Evolutionary conservation across 768 basidiomycete genomes (phyloP).

Genomic region (Amanita thiersii): DNA sequence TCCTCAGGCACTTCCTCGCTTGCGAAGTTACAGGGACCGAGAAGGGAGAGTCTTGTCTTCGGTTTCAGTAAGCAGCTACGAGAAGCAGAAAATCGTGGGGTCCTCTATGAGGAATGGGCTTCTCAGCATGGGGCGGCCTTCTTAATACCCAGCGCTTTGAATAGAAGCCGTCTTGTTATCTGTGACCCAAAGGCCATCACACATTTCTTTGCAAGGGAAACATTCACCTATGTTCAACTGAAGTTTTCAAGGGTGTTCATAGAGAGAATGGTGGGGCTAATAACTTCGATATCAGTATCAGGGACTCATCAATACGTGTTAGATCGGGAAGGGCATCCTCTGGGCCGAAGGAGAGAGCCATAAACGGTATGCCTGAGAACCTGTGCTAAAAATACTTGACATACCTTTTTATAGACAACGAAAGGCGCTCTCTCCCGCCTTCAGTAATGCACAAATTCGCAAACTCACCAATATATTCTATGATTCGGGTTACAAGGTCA

Average conservation of each 20-base stretch:
- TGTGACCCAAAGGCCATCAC: slow-evolving; percentile 43
- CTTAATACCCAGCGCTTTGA: slow-evolving; percentile 27
- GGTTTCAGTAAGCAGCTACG: slow-evolving; percentile 25
- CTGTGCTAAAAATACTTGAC: background rate
- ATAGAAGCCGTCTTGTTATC: slow-evolving; percentile 25
- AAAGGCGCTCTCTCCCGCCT: slow-evolving; percentile 42
- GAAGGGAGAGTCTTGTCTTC: slow-evolving; percentile 30
- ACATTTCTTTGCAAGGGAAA: slow-evolving; percentile 43
- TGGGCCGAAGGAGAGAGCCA: slow-evolving; percentile 40
- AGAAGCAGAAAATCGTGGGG: slow-evolving; percentile 19
- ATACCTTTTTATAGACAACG: slow-evolving; percentile 27
- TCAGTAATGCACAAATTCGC: slow-evolving; percentile 43
- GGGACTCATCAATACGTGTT: background rate
- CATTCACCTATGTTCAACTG: slow-evolving; percentile 37
- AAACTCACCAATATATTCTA: slow-evolving; percentile 38
- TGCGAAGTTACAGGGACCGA: slow-evolving; percentile 35
- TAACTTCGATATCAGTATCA: background rate
- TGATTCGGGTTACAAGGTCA: slow-evolving; percentile 43
- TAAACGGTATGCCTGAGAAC: slow-evolving; percentile 22
- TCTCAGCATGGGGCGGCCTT: slow-evolving; percentile 39
- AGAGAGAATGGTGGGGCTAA: slow-evolving; percentile 25
- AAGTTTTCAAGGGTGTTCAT: slow-evolving; percentile 25
- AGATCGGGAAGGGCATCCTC: slow-evolving; percentile 33
- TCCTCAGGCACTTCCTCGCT: too few species aligned
- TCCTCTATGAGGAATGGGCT: slow-evolving; percentile 38